phyloP scores from a whole-genome alignment of 129 eudicot species.

The Gnaphalium uliginosum region DNA sequence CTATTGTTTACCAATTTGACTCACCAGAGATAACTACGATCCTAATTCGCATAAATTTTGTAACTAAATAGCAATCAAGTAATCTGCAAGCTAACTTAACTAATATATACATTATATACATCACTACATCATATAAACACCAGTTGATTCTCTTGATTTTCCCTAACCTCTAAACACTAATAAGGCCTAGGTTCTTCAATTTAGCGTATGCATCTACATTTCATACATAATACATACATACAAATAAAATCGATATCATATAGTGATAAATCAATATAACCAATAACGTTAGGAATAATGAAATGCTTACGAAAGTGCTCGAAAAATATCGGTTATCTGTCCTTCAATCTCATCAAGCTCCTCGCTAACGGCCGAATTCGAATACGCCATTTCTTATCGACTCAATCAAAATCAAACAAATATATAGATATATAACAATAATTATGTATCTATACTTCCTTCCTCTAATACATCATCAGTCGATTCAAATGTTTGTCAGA shows the following conservation, averaged over 20 bases:
- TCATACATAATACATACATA: not conserved
- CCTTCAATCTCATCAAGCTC: slow-evolving; percentile 94
- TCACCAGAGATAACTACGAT: too few relatives aligned
- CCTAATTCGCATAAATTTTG: too few relatives aligned
- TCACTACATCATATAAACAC: too few relatives aligned
- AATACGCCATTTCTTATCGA: slow-evolving; percentile 48
- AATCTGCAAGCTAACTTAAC: not conserved
- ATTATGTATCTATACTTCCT: slow-evolving; percentile 3
- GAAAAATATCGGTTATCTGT: slow-evolving; percentile 76
- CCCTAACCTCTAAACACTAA: not conserved
- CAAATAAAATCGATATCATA: not conserved
- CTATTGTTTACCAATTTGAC: too few relatives aligned
- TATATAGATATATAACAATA: too few relatives aligned
- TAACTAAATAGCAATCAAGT: not conserved
- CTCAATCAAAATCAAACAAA: slow-evolving; percentile 18
- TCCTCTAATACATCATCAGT: slow-evolving; percentile 25
- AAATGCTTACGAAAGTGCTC: slow-evolving; percentile 80
- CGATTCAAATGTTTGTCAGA: slow-evolving; percentile 20
- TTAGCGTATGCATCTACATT: not conserved
- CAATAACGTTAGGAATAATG: not conserved
- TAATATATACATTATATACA: too few relatives aligned
- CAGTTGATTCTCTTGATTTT: too few relatives aligned
- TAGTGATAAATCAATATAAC: not conserved
- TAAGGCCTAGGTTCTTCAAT: not conserved
- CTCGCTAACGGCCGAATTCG: slow-evolving; percentile 70